phyloP scores from a whole-genome alignment of 2,329 filamentous ascomycete genomes.

The Periglandula ipomoeae region DNA sequence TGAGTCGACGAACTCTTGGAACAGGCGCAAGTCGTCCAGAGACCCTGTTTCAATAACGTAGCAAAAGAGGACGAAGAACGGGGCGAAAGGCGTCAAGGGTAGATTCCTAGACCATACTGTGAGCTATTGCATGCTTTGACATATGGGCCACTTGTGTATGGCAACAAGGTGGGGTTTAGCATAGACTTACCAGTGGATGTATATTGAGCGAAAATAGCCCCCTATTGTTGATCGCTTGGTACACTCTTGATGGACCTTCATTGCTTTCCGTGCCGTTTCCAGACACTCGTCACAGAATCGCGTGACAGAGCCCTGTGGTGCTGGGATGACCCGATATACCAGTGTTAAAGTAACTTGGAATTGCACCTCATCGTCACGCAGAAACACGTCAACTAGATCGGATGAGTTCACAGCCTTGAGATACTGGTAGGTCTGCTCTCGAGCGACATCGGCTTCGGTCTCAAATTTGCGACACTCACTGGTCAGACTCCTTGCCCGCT shows the following conservation, averaged over 20 bases:
- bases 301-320: constrained; percentile 29
- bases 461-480: constrained; percentile 28
- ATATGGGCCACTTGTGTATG: neutral
- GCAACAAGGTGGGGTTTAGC: neutral
- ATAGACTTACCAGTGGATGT: constrained; percentile 40
- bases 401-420: constrained; percentile 30
- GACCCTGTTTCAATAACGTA: constrained; percentile 46
- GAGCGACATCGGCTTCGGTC: constrained; percentile 24
- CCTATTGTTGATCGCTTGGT: constrained; percentile 33
- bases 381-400: constrained; percentile 32
- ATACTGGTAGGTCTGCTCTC: constrained; percentile 26
- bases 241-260: constrained; percentile 35
- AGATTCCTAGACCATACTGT: constrained; percentile 30
- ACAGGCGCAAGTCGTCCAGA: constrained; percentile 41
- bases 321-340: constrained; percentile 42
- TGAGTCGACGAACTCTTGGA: constrained; percentile 48
- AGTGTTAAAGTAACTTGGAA: constrained; percentile 40
- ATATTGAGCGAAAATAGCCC: constrained; percentile 33
- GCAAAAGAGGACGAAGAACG: constrained; percentile 51
- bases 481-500: constrained; percentile 29
- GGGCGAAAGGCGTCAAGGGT: constrained; percentile 47
- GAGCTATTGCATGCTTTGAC: neutral
- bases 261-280: constrained; percentile 38
- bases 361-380: constrained; percentile 38
- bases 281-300: constrained; percentile 42